Conservation (phyloP, 106 monocot genomes). For the Acorus gramineus region DNA sequence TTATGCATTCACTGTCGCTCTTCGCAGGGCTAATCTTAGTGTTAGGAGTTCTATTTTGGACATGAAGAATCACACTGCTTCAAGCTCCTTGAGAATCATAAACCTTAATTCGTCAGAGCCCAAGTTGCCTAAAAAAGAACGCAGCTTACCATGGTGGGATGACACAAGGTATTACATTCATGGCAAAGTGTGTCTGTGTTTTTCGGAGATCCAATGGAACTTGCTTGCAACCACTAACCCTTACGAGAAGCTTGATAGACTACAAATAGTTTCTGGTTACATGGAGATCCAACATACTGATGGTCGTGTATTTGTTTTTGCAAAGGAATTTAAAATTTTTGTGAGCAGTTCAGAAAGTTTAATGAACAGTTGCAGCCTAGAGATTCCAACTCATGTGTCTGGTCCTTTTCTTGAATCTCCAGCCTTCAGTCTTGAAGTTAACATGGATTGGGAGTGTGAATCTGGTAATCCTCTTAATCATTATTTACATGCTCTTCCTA, state of each 20-base stretch:
- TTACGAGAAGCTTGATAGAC: conserved; percentile 71
- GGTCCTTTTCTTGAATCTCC: conserved; percentile 62
- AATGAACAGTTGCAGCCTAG: conserved; percentile 54
- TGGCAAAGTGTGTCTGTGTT: conserved; percentile 57
- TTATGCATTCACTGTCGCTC: conserved; percentile 91
- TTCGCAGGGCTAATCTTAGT: conserved; percentile 84
- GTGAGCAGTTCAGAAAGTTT: conserved; percentile 68
- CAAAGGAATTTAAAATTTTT: conserved; percentile 63
- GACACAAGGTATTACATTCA: conserved; percentile 95
- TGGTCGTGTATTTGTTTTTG: conserved; percentile 62
- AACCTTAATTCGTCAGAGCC: conserved; percentile 8
- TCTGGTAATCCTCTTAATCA: conserved; percentile 87
- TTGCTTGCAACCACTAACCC: conserved; percentile 76
- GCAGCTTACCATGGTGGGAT: conserved; percentile 99
- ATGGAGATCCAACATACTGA: conserved; percentile 84
- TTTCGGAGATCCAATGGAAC: conserved; percentile 66
- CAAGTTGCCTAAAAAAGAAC: conserved; percentile 70
- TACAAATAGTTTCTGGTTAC: conserved; percentile 60
- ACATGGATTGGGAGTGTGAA: conserved; percentile 90
- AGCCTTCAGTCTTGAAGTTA: conserved; percentile 67
- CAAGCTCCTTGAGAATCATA: background rate
- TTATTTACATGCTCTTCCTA: conserved; percentile 83
- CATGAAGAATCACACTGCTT: conserved; percentile 3
- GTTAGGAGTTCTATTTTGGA: conserved; percentile 18
- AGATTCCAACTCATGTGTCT: conserved; percentile 30